A percentile compares a stretch with the other conserved stretches of the same genome.
These are phyloP conservation scores for Linum trigynum DNA, from an alignment of 345 rosid species.

Conservation along the genomic window DNA sequence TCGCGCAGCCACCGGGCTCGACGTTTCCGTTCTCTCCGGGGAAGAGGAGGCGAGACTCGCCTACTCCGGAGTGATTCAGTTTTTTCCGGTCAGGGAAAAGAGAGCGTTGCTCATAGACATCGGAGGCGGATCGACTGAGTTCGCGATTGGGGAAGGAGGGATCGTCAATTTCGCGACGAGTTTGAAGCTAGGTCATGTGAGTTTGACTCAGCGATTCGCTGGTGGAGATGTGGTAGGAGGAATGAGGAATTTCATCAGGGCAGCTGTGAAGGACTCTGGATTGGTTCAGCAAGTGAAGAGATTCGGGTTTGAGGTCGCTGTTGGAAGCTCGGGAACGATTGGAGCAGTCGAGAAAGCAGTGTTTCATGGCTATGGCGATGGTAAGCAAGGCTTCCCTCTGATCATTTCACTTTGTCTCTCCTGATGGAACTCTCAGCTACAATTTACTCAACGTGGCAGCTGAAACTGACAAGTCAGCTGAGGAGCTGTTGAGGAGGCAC, in stretches of 20 bases:
- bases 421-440: background rate
- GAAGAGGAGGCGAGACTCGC: conserved; percentile 55
- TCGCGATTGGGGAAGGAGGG: conserved; percentile 47
- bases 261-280: conserved; percentile 33
- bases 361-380: conserved; percentile 30
- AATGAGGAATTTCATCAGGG: conserved; percentile 37
- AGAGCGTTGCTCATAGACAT: conserved; percentile 45
- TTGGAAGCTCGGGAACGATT: conserved; percentile 62
- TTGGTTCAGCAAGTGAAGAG: conserved; percentile 36
- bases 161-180: conserved; percentile 36
- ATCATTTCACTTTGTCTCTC: background rate
- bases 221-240: conserved; percentile 9
- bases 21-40: conserved; percentile 39
- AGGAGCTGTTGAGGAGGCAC: conserved; percentile 20
- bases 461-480: conserved; percentile 1
- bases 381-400: conserved; percentile 7
- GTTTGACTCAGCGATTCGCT: conserved; percentile 38
- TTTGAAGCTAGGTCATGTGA: conserved; percentile 56
- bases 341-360: conserved; percentile 58
- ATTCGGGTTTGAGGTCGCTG: conserved; percentile 42
- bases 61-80: conserved; percentile 57
- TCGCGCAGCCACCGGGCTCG: conserved; percentile 28
- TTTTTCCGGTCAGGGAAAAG: conserved; percentile 43
- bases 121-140: conserved; percentile 75
- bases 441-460: background rate